Evolutionary conservation across 306 rosid species (phyloP).

Genomic region (Acacia crassicarpa): DNA sequence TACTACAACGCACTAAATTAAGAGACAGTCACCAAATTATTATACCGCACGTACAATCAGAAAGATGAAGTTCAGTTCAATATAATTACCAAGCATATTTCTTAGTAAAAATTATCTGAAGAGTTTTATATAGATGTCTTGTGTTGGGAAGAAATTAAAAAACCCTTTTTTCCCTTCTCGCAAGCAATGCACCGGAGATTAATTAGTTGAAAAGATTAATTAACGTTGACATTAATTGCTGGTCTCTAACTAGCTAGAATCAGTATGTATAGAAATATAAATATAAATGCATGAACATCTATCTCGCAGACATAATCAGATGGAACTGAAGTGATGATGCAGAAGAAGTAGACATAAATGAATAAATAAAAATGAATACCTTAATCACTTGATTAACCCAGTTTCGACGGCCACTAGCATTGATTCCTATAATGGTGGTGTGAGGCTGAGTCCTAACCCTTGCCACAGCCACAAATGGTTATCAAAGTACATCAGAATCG

Average conservation of each 20-base stretch:
- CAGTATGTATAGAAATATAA: too few relatives aligned
- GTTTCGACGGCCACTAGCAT: constrained; percentile 67
- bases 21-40: neutral
- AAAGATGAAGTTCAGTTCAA: too few relatives aligned
- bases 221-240: neutral
- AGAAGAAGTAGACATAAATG: neutral
- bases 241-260: neutral
- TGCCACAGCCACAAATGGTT: constrained; percentile 88
- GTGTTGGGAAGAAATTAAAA: neutral
- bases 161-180: neutral
- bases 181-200: neutral
- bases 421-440: constrained; percentile 78
- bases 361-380: too few relatives aligned
- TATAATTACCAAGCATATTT: too few relatives aligned
- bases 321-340: neutral
- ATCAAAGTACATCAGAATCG: constrained; percentile 47
- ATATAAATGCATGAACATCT: neutral
- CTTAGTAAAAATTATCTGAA: neutral
- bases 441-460: constrained; percentile 66
- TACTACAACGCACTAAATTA: neutral
- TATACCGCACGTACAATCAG: too few relatives aligned
- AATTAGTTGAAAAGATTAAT: neutral
- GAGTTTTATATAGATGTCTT: neutral
- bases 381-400: constrained; percentile 86
- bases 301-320: neutral